Base-by-base conservation (phyloP, 805 yeast species). In the Yamadazyma scolyti region DNA sequence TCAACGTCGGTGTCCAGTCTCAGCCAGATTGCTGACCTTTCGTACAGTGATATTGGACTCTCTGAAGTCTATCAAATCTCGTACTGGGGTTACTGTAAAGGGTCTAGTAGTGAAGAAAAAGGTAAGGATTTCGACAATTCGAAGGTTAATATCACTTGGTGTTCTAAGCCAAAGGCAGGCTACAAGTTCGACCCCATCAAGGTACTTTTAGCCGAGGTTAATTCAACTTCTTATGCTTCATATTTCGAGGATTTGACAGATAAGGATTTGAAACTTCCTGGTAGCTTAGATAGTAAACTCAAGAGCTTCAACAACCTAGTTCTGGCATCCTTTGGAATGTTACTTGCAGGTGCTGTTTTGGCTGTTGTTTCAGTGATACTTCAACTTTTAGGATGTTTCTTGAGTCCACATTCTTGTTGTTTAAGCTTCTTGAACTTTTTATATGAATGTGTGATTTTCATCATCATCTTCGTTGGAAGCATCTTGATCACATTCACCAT, bases 401-500 rank as follows among this genome's bases (percentile, higher is more conserved):
- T 40, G 48, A 68, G 45, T 33, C 80, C 48, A 28, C 65, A 41
- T 66, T 71, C 33, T 45, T 66, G 58, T 48, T 68, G 48, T 53
- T 73, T 48, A 56, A 64, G 64, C 51, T 67, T 53, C 70, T 69
- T 45, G 57, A 61, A 62, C 46, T 62, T 61, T 38, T 32, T 68
- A 31, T 58, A 61, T n/a, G 61, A 71, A 42, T 56, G 65, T 31
- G 37, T 72, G 18, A 68, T 77, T 6, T 55, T 69, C 27, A 26
- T 82, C 5, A 24, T 73, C 13, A 60, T 75, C 1, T 18, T 70
- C 6, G 39, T 73, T 9, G 65, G 74, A 9, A 70, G 77, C 17
- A 85, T 69, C 10, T 58, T 80, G 14, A 65, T 82, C 17, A 82
- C 90, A 1, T 93, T 79, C 11, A 61, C 73, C n/a, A 81, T 62